A percentile compares a stretch with the other conserved stretches of the same genome.
phyloP scores from a whole-genome alignment of 106 monocot genomes.

The Platanthera zijinensis region DNA sequence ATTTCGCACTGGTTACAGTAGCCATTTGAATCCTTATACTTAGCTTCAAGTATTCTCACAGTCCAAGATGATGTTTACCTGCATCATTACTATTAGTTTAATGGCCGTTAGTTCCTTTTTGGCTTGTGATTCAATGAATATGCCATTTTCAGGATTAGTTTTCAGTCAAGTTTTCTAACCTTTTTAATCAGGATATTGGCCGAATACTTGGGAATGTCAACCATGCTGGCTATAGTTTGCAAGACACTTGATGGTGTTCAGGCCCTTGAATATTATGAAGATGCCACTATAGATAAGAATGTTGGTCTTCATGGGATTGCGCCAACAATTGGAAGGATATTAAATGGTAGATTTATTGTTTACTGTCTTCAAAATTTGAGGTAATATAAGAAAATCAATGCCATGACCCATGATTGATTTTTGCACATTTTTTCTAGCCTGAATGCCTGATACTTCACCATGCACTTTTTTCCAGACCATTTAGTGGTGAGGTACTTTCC shows the following conservation, averaged over 20 bases:
- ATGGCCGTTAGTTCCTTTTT: neutral
- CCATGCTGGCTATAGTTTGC: constrained; percentile 87
- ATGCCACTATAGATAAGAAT: constrained; percentile 52
- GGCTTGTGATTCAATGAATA: neutral
- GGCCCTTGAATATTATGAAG: constrained; percentile 67
- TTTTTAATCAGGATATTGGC: constrained; percentile 46
- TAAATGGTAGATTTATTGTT: constrained; percentile 66
- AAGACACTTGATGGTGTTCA: constrained; percentile 70
- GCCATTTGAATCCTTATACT: neutral
- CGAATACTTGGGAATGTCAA: constrained; percentile 77
- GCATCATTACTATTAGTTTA: neutral
- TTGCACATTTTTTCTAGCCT: neutral
- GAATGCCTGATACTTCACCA: neutral
- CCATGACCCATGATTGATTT: neutral
- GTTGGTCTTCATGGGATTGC: constrained; percentile 73
- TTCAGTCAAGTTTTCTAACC: neutral
- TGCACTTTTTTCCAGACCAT: constrained; percentile 45
- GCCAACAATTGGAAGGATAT: constrained; percentile 37
- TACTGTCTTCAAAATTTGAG: constrained; percentile 81
- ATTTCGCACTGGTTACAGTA: neutral
- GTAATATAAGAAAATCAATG: constrained; percentile 16
- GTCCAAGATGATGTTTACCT: neutral
- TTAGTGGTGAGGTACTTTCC: constrained; percentile 53
- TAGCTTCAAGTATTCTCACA: neutral
- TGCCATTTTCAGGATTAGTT: neutral